These are phyloP conservation scores for Paecilomyces sp. DNA, from an alignment of 2,329 filamentous ascomycete species.

Conservation along the genomic window DNA sequence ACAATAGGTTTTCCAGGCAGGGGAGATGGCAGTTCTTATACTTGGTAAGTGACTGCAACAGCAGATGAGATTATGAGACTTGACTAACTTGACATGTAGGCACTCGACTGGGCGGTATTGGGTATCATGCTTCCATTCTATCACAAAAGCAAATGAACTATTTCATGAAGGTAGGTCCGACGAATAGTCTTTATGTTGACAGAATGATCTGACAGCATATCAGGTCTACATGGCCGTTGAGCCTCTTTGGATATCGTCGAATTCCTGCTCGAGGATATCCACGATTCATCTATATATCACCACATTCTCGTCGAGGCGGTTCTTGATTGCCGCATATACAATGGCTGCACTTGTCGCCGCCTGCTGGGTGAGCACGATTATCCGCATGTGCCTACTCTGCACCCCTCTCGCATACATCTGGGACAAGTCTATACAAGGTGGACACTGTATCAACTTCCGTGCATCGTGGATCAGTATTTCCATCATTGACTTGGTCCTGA, in stretches of 20 bases:
- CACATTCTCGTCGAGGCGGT: not conserved
- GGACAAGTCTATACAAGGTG: not conserved
- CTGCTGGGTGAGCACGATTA: not conserved
- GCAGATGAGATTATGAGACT: not conserved
- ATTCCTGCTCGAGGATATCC: not conserved
- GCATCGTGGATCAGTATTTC: not conserved
- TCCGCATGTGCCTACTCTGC: not conserved
- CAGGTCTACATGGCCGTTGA: not conserved
- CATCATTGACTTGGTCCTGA: not conserved
- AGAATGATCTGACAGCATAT: not conserved
- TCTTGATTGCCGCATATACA: not conserved
- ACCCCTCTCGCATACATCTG: not conserved
- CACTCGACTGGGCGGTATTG: not conserved
- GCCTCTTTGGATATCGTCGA: not conserved
- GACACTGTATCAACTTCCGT: not conserved
- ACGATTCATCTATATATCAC: not conserved
- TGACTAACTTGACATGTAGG: not conserved
- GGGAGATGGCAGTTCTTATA: not conserved
- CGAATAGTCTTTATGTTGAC: not conserved
- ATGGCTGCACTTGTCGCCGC: not conserved
- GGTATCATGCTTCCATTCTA: not conserved
- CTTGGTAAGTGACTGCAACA: not conserved
- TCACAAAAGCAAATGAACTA: not conserved
- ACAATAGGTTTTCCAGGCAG: not conserved
- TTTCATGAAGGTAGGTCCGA: not conserved